Conservation (phyloP, 176 grass and related monocot species). For the Carex kokanica region DNA sequence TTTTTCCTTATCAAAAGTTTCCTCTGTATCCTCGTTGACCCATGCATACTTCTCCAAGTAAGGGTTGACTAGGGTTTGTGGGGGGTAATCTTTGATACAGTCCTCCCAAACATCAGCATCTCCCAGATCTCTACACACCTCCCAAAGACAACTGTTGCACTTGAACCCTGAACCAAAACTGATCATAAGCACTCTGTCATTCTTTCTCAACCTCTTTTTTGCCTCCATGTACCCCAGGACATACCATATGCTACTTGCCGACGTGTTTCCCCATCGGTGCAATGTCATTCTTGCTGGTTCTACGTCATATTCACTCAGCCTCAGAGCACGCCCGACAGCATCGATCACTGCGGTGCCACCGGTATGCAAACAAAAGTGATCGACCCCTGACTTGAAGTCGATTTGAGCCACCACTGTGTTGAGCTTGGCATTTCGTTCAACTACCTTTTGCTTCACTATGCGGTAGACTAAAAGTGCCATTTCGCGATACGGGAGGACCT, state of each 20-base stretch:
- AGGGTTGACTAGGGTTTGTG: conserved; percentile 55
- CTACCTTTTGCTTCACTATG: conserved; percentile 45
- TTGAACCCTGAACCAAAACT: conserved; percentile 87
- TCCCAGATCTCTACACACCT: conserved; percentile 49
- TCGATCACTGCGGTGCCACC: conserved; percentile 86
- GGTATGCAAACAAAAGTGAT: conserved; percentile 91
- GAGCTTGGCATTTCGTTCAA: background rate
- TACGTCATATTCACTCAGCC: conserved; percentile 44
- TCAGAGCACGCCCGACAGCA: conserved; percentile 49
- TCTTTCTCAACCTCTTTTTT: conserved; percentile 47
- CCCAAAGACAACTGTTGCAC: conserved; percentile 91
- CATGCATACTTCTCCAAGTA: conserved; percentile 80
- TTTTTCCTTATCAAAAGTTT: conserved; percentile 15
- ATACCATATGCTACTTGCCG: conserved; percentile 91
- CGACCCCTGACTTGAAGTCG: conserved; percentile 73
- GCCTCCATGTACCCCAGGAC: conserved; percentile 88
- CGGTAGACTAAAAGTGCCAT: conserved; percentile 34
- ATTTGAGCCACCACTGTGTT: conserved; percentile 31
- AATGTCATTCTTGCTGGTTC: conserved; percentile 85
- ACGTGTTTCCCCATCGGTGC: conserved; percentile 95
- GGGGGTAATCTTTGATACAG: conserved; percentile 62
- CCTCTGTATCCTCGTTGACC: conserved; percentile 59
- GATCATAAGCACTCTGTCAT: conserved; percentile 72
- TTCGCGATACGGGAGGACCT: conserved; percentile 53
- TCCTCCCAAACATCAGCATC: conserved; percentile 67